Base-by-base conservation (phyloP, 1,139 yeast genomes). In the Entelexis sorbosivorans region DNA sequence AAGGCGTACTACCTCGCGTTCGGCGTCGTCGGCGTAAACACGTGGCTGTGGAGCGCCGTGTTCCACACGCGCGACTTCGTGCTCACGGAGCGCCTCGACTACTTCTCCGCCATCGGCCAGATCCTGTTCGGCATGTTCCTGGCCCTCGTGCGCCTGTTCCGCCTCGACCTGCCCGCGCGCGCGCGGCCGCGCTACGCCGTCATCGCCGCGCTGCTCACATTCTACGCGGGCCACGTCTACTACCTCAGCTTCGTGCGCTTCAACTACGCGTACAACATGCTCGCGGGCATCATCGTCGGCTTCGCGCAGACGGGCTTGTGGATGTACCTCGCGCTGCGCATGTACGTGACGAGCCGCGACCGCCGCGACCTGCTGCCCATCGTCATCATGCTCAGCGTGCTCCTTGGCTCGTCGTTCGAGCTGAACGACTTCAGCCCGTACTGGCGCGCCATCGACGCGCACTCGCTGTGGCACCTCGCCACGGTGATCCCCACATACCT, bases 201-300 rank as follows among this genome's bases (percentile, higher is more conserved):
- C 19, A 17, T 29, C 17, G 47, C 68, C 0, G 44, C 36, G 2
- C 71, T 79, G 50, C 70, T 77, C 0, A 47, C 68, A 0, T 71
- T 79, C 35, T 87, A 85, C 59, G 38, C 70, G 1, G 69, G 73
- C 16, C 98, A 91, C 65, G 72, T 91, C 10, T 66, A 75, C 46
- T 74, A 91, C 56, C 71, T 91, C 45, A 73, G 81, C 38, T 64
- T 68, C 43, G 65, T 77, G 14, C 82, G 81, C 60, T 91, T 96
- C 89, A 83, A 88, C 56, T 91, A 91, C 67, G 81, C 94, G 1
- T 91, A 91, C 66, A 91, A 91, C 69, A 91, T 91, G 97, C 75
- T 78, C 60, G 95, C 94, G 31, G 91, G 93, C 61, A 81, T 91
- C 2, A 66, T 75, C 1, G 75, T 87, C 50, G 98, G 96, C 0